Base-by-base conservation (phyloP, 108 stramenopile species). In the Pseudonitzschia delicatissima region DNA sequence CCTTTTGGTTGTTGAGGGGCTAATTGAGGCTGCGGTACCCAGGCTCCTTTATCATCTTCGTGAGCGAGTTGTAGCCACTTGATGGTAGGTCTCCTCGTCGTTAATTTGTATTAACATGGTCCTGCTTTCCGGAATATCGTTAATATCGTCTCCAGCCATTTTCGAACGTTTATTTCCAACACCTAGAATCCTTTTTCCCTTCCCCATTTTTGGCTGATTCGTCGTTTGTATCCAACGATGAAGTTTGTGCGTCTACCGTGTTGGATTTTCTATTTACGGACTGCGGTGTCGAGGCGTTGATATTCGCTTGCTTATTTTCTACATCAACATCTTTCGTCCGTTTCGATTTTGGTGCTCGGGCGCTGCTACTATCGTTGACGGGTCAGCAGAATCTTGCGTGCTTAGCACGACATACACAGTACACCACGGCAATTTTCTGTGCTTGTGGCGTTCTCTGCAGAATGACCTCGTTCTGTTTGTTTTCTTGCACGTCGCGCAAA, bases 401-500 rank as follows among this genome's bases (percentile, higher is more conserved):
- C 82, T 81, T 21, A 81, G 42, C 11, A 83, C 31, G 2, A 82
- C 83, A 59, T 89, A 89, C 3, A 84, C 83, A 33, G 88, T 86
- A 47, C 85, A 84, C 88, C 88, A 89, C 21, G 88, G 88, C 18
- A 89, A 74, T 26, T 80, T 79, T 9, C 74, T 59, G 71, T 89
- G 88, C 36, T 82, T 73, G 60, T 89, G 80, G 15, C 80, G 68
- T 42, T 86, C 83, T 23, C 88, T 68, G 64, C 88, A 89, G 31
- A 84, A 86, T 9, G 72, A 69, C 33, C 82, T 64, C 17, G 85
- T 89, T 49, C 85, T 66, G 60, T 86, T 86, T n/a, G 83, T 89
- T 58, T 82, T 79, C 63, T 89, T 89, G 69, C 88, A 89, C 2
- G 79, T 75, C 3, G 85, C 71, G 62, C 88, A 89, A 20, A 89